Evolutionary conservation across 345 rosid genomes (phyloP), one percentile per base, ranked within the genome.

Genomic region (Citrus glauca): DNA sequence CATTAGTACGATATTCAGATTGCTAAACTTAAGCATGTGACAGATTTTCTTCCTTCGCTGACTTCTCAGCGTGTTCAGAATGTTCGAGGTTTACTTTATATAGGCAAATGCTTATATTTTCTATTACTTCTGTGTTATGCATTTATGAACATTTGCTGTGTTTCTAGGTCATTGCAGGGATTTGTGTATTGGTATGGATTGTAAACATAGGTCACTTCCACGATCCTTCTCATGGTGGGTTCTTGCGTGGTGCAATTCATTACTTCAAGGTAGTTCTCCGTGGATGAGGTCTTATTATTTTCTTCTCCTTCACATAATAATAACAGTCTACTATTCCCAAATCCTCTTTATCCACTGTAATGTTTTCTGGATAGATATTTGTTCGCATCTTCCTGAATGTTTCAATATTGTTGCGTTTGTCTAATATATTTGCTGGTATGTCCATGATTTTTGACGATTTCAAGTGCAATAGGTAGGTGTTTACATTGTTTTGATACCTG

Each of bases 211-310:
- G 98, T 69, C 99, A 96, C 81, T 96, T 96, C 66, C 93, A 85
- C 69, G 99, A 96, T 77, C 98, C 98, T 88, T 84, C 98, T 62
- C 99, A 96, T 78, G 99, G 99, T 60, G 98, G 99, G 70, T 89
- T 94, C 85, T 80, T 96, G 81, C 93, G 89, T 66, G 99, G 99
- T 68, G 99, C 99, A 72, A 90, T 96, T 84, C 99, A 94, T 86
- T 96, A 96, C 84, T 94, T 96, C 79, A 94, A 96, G 98, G 99
- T 96, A 88, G 74, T 82, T 22, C 48, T 60, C 53, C 16, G 38
- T 48, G 48, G 63, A 76, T 66, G 61, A 45, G 30, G 56, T 37
- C 24, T 37, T 24, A 9, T 14, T 38, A 61, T 25, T 27, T 37
- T 61, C 27, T 61, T 57, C 2, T 57, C 22, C 50, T 3, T 17